Evolutionary conservation across 352 stramenopile genomes (phyloP), one percentile per base, ranked within the genome.

Genomic region (Discostella stelligera): DNA sequence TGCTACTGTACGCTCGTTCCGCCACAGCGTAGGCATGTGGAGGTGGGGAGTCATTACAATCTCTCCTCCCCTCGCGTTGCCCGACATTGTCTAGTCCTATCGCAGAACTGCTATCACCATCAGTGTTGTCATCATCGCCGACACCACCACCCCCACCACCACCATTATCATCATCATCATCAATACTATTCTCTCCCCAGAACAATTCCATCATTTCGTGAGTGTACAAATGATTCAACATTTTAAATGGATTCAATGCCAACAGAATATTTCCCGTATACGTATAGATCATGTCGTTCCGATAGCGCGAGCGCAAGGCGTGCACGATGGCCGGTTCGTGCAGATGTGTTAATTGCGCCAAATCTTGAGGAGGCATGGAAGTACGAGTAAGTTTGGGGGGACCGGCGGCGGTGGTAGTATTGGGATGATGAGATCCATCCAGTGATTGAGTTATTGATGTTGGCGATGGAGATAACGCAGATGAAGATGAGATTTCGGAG

Each of bases 21-120:
- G 84, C 86, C 13, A 91, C 82, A 2, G 80, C 83, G 79, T 91
- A 92, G 5, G 85, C 79, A 83, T 93, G 86, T 27, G 87, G 89
- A 20, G 86, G 80, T 18, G 67, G 76, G 11, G 16, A 11, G 14
- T 63, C 75, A 10, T 1, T 44, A 14, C 27, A 32, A 46, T 30
- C 66, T 56, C 48, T 23, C 30, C 32, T 70, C 37, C 18, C 16
- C 44, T 60, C 39, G 23, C 32, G 3, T 30, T 58, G 5, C 8
- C 18, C 50, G 0, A n/a, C 5, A 11, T 23, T 11, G 14, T 23
- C 20, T 58, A 23, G 52, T 41, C 21, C 52, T 41, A 46, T 41
- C 11, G 37, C 37, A 44, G 13, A 44, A 10, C 37, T 14, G 7
- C 37, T 10, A 44, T 14, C 11, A 8, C 11, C 37, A 2, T 44